Evolutionary conservation across 768 basidiomycete species (phyloP).

Genomic region (Botryobasidium botryosum): DNA sequence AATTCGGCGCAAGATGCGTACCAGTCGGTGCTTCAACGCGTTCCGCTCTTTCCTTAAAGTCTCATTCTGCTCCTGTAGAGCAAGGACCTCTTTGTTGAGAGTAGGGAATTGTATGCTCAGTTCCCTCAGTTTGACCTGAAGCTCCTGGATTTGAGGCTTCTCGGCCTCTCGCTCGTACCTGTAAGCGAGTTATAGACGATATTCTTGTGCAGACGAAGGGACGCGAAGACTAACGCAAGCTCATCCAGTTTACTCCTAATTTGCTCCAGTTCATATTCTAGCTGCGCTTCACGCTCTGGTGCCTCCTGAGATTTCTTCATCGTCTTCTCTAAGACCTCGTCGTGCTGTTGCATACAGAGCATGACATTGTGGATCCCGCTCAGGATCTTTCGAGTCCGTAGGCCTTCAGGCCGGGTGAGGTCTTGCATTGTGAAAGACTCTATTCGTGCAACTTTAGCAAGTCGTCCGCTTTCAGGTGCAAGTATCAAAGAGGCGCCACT

Average conservation of each 20-base stretch:
- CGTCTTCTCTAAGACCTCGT: constrained; percentile 28
- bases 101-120: too few relatives aligned
- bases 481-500: background rate
- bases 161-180: constrained; percentile 9
- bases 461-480: constrained; percentile 41
- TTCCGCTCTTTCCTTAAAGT: background rate
- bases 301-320: constrained; percentile 15
- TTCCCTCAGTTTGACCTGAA: too few relatives aligned
- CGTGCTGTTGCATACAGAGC: constrained; percentile 69
- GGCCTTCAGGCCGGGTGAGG: constrained; percentile 49
- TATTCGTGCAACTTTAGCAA: constrained; percentile 56
- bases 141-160: constrained; percentile 6
- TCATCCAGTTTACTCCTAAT: constrained; percentile 31
- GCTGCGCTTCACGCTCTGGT: constrained; percentile 7
- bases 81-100: constrained; percentile 18
- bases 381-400: constrained; percentile 57
- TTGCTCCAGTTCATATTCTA: constrained; percentile 20
- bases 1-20: background rate
- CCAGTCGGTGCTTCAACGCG: background rate
- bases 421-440: constrained; percentile 67
- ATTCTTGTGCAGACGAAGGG: constrained; percentile 24
- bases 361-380: constrained; percentile 89
- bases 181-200: too few relatives aligned
- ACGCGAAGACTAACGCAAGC: constrained; percentile 30
- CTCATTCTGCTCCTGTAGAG: constrained; percentile 22